Evolutionary conservation across 1,284 basidiomycete genomes (phyloP).

Genomic region (Ustilago loliicola): DNA sequence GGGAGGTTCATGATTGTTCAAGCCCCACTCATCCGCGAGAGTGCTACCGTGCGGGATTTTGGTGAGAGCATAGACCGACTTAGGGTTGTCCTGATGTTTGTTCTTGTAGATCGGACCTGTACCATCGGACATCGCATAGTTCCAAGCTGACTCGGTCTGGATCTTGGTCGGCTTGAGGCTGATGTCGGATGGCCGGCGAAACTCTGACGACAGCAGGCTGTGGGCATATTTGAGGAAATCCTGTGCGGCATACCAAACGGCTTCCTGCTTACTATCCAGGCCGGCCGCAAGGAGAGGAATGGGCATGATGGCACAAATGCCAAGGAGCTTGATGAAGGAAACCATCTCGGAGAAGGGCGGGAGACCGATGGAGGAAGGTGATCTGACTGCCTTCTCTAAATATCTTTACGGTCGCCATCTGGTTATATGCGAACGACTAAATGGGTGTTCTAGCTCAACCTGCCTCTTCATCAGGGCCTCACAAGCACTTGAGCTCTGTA

Average conservation of each 20-base stretch:
- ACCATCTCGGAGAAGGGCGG: background rate
- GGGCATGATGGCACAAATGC: background rate
- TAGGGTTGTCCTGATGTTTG: too few relatives aligned
- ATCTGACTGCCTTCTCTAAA: background rate
- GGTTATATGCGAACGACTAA: background rate
- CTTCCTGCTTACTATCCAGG: background rate
- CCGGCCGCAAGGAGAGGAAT: background rate
- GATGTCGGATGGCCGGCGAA: background rate
- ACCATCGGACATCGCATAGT: background rate
- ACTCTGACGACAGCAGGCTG: accelerated
- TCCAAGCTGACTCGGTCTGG: background rate
- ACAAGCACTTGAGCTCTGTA: too few relatives aligned
- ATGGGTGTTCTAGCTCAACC: too few relatives aligned
- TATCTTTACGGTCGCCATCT: background rate
- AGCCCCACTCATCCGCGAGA: background rate
- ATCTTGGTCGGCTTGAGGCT: background rate
- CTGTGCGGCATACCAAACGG: background rate
- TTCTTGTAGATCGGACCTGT: slow-evolving; percentile 1
- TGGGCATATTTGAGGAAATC: background rate
- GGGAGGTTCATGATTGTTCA: background rate
- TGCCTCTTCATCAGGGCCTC: too few relatives aligned
- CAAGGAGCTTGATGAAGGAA: background rate
- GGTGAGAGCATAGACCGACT: slow-evolving; percentile 8
- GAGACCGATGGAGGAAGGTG: background rate
- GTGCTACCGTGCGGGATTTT: background rate